A percentile compares a stretch with the other conserved stretches of the same genome.
phyloP scores from a whole-genome alignment of 2,329 filamentous ascomycete genomes.

The Massarina eburnea region DNA sequence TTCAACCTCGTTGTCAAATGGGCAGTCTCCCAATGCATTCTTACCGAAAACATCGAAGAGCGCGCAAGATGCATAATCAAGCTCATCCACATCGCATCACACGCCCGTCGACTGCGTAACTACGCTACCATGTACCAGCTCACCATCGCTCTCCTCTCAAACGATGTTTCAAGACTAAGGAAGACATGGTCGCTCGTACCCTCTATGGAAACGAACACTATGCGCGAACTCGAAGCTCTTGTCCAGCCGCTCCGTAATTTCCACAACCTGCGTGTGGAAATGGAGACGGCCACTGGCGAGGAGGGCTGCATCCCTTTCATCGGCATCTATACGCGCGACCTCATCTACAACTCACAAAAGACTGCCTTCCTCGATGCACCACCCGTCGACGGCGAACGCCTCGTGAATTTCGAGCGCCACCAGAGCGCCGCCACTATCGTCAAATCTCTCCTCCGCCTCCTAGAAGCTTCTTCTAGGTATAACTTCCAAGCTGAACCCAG shows the following conservation, averaged over 20 bases:
- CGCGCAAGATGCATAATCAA: constrained; percentile 77
- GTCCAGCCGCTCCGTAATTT: constrained; percentile 80
- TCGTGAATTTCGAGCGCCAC: constrained; percentile 83
- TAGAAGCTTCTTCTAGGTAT: constrained; percentile 77
- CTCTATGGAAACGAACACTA: constrained; percentile 62
- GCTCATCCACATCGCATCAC: constrained; percentile 76
- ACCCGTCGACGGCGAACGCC: constrained; percentile 58
- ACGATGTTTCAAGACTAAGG: constrained; percentile 67
- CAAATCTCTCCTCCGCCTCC: constrained; percentile 75
- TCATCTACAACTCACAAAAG: constrained; percentile 79
- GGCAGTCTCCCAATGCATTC: constrained; percentile 76
- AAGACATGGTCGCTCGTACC: constrained; percentile 74
- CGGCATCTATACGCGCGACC: constrained; percentile 77
- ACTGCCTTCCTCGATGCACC: constrained; percentile 73
- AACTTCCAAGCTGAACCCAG: constrained; percentile 73
- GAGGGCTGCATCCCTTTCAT: constrained; percentile 82
- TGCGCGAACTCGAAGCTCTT: constrained; percentile 69
- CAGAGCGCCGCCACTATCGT: constrained; percentile 74
- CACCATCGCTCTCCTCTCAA: constrained; percentile 73
- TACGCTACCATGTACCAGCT: constrained; percentile 84
- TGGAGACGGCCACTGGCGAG: constrained; percentile 69
- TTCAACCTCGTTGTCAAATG: constrained; percentile 91
- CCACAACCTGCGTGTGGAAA: constrained; percentile 73
- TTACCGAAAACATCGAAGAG: constrained; percentile 72
- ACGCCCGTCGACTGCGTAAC: constrained; percentile 75